A percentile compares a stretch with the other conserved stretches of the same genome.
Conservation (phyloP, 495 filamentous ascomycete genomes). For the Talaromyces wortmannii region DNA sequence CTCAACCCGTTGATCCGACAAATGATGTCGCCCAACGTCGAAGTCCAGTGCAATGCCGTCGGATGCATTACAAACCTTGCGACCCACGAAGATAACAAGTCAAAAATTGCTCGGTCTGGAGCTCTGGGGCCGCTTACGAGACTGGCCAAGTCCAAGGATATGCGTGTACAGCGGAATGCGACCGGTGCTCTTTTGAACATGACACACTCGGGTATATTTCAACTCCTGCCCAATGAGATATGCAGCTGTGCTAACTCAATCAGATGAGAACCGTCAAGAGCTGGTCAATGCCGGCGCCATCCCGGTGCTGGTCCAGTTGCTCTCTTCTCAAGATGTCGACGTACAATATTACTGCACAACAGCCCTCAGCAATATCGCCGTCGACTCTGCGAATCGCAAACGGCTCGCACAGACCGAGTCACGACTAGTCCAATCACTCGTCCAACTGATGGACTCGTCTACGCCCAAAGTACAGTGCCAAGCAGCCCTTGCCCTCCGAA, state of each 20-base stretch:
- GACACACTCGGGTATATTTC: slow-evolving; percentile 86
- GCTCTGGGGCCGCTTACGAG: slow-evolving; percentile 85
- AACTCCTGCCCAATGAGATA: no score
- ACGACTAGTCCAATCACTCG: slow-evolving; percentile 83
- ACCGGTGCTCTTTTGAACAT: slow-evolving; percentile 96
- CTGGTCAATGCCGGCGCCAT: slow-evolving; percentile 95
- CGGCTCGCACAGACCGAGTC: slow-evolving; percentile 83
- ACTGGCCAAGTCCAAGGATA: slow-evolving; percentile 94
- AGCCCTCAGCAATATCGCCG: slow-evolving; percentile 95
- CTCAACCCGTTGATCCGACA: slow-evolving; percentile 89
- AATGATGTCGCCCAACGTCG: slow-evolving; percentile 98
- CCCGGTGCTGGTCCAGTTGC: slow-evolving; percentile 87
- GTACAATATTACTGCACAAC: slow-evolving; percentile 99
- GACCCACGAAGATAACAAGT: slow-evolving; percentile 98
- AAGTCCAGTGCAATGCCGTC: slow-evolving; percentile 98
- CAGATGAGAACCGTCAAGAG: slow-evolving; percentile 96
- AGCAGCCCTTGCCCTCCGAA: slow-evolving; percentile 87
- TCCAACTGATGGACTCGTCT: slow-evolving; percentile 93
- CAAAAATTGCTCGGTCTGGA: slow-evolving; percentile 93
- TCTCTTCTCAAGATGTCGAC: slow-evolving; percentile 88
- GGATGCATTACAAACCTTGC: slow-evolving; percentile 98
- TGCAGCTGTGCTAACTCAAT: no score
- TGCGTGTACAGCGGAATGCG: slow-evolving; percentile 96
- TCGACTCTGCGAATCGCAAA: slow-evolving; percentile 85
- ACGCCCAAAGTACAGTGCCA: slow-evolving; percentile 98